Base-by-base conservation (phyloP, 116 monocot species). In the Zostera marina region DNA sequence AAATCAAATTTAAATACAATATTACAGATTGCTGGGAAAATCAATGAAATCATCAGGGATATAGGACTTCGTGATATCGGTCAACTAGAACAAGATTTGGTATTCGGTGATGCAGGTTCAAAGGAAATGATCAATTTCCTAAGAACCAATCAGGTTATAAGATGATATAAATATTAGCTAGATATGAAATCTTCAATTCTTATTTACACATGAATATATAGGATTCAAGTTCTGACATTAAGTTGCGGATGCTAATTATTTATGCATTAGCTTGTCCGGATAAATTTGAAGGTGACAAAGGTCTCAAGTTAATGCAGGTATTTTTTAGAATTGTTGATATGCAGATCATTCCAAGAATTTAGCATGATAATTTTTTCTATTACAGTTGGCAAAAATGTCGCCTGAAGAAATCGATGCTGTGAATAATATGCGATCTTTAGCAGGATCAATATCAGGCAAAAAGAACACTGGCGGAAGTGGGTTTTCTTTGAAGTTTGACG, bases 31-130 rank as follows among this genome's bases (percentile, higher is more conserved):
- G 98, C 98, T 54, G 90, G 81, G 56, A 98, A 83, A 73, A 60
- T 89, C 26, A 85, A 80, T 63, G 70, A 52, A 48, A 44, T 85
- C 57, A 82, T 89, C 45, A 82, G 70, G 63, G 85, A 98, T 13
- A 52, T 71, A 23, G 76, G 77, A 12, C 98, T 98, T 67, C 72
- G 72, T 22, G 83, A 86, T 14, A 21, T 98, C 76, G 98, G 98
- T 7, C 79, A 98, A 52, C 47, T 98, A 48, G 98, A 98, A 74
- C 98, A 98, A 73, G 98, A 86, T 81, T 70, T 98, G 62, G 90
- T 98, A 24, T 98, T 90, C 81, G 98, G 98, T 45, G 86, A 89
- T 83, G 90, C 82, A 44, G 98, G 90, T 59, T 71, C 90, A 38
- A 98, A 98, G 69, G 90, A 98, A 73, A 62, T 98, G 55, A 89